These are phyloP conservation scores for Erodium texanum DNA, from an alignment of 441 rosid genomes.

Conservation along the genomic window DNA sequence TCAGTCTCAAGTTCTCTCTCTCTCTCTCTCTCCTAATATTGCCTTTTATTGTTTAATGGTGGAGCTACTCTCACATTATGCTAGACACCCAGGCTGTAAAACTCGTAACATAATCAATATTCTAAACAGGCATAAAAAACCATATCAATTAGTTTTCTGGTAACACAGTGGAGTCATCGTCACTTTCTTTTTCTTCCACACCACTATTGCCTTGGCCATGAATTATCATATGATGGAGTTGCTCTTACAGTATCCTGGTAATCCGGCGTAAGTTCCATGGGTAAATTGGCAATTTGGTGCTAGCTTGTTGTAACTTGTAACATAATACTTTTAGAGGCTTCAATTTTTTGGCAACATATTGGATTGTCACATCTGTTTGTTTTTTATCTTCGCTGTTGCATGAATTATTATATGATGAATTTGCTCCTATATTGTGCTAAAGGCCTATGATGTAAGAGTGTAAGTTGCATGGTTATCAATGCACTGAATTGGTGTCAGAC, in stretches of 20 bases:
- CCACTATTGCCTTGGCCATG: too few species aligned
- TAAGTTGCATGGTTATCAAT: not conserved
- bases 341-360: too few species aligned
- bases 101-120: not conserved
- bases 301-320: too few species aligned
- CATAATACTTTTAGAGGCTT: too few species aligned
- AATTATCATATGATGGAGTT: not conserved
- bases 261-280: not conserved
- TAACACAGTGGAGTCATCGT: too few species aligned
- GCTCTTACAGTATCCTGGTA: not conserved
- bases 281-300: not conserved
- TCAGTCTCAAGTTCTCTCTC: not conserved
- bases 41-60: not conserved
- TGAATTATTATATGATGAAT: not conserved
- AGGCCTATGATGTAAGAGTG: not conserved
- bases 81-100: not conserved
- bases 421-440: not conserved
- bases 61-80: not conserved
- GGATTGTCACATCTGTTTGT: too few species aligned
- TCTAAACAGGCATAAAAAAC: too few species aligned
- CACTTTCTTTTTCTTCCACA: too few species aligned
- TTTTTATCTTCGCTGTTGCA: not conserved
- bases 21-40: not conserved
- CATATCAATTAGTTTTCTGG: too few species aligned
- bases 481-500: not conserved